Percentiles rank a stretch among this genome's conserved stretches.
These are phyloP conservation scores for Striga hermonthica DNA, from an alignment of 305 asterid species.

Conservation along the genomic window DNA sequence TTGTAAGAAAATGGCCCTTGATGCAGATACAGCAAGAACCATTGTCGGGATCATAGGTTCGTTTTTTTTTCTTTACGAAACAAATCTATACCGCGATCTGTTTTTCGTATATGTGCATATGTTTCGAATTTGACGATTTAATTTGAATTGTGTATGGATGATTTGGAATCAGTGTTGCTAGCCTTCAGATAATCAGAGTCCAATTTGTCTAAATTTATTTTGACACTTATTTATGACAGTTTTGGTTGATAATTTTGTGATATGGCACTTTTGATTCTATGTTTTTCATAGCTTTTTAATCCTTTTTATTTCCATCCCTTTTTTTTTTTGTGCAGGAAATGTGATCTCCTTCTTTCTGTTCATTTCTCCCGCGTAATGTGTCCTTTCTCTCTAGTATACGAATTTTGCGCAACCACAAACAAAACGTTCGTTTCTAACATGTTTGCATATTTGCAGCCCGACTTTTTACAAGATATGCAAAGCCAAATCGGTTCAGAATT, in stretches of 20 bases:
- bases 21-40: slow-evolving; percentile 37
- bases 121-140: too few relatives aligned
- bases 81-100: too few relatives aligned
- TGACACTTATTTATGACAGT: too few relatives aligned
- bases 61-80: slow-evolving; percentile 21
- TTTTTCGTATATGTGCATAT: too few relatives aligned
- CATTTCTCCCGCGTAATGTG: slow-evolving; percentile 58
- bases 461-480: slow-evolving; percentile 49
- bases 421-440: neutral
- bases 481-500: slow-evolving; percentile 52
- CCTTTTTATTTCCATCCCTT: slow-evolving; percentile 11
- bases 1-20: slow-evolving; percentile 31
- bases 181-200: too few relatives aligned
- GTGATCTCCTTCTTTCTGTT: slow-evolving; percentile 57
- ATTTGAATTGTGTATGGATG: too few relatives aligned
- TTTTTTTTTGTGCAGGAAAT: slow-evolving; percentile 52
- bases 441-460: slow-evolving; percentile 44
- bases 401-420: neutral
- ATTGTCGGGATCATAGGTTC: slow-evolving; percentile 57
- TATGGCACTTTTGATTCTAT: neutral
- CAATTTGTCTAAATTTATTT: too few relatives aligned
- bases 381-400: slow-evolving; percentile 13
- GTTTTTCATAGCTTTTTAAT: neutral
- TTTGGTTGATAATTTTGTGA: neutral
- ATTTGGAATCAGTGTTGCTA: too few relatives aligned